Evolutionary conservation across 2,329 filamentous ascomycete species (phyloP), one percentile per base, ranked within the genome.

Genomic region (Penicillium sp.): DNA sequence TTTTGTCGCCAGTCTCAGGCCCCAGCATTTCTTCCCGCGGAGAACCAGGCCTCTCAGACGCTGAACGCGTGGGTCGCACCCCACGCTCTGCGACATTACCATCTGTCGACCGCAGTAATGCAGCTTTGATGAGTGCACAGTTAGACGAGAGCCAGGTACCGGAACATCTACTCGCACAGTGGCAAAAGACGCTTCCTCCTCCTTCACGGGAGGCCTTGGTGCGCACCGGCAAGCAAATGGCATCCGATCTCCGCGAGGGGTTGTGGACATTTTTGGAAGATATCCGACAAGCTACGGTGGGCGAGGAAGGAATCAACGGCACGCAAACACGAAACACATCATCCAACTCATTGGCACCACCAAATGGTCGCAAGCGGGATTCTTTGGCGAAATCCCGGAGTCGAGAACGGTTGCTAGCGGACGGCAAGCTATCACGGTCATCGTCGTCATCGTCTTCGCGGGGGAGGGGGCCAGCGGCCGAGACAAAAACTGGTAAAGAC

Each of bases 211-310:
- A 85, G 43, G 72, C 76, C n/a, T 69, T 85, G 39, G 71, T 85
- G 56, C 78, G 74, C 66, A 84, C 77, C 53, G 78, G 79, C 57
- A 92, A 92, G 70, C 90, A 94, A 72, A 87, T 96, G 74, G 89
- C 92, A 16, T 89, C 90, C 57, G 94, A 97, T 74, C 86, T 99
- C 73, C 90, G 88, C 71, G 85, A 94, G 50, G 93, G 94, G 2
- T 78, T 99, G 47, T 92, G 89, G 85, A 96, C 90, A 1, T 99
- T 99, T 74, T 86, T 96, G 57, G 94, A 97, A 72, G 94, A 99
- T 70, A 85, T 99, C 46, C 84, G 92, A 63, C 94, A 97, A 74
- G 95, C 93, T 14, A 96, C 94, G 0, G 92, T 99, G 7, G 94
- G 94, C 24, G 94, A 99, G 53, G 94, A 99, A 76, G 90, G 87